These are phyloP conservation scores for Daldinia sp. DNA, from an alignment of 2,329 filamentous ascomycete species.

Conservation along the genomic window DNA sequence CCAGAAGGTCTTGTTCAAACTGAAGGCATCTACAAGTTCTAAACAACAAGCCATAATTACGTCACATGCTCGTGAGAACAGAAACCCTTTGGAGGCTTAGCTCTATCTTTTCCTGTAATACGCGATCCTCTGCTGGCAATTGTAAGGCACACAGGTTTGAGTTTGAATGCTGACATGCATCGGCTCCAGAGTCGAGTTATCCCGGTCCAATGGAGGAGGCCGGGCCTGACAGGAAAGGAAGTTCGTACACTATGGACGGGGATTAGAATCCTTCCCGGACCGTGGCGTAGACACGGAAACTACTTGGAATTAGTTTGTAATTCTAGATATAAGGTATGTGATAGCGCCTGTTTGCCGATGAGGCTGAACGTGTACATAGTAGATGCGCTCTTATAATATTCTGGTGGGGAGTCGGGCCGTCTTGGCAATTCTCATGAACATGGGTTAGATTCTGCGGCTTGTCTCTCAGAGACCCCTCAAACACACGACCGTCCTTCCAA, in stretches of 20 bases:
- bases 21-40: too few species aligned
- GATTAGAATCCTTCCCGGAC: not conserved
- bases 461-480: not conserved
- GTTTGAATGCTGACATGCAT: not conserved
- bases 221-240: not conserved
- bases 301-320: not conserved
- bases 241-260: not conserved
- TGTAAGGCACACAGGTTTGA: not conserved
- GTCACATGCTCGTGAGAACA: too few species aligned
- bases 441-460: not conserved
- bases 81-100: not conserved
- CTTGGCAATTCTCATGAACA: constrained; percentile 16
- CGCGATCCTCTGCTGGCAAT: not conserved
- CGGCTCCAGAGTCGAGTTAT: not conserved
- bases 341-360: not conserved
- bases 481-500: not conserved
- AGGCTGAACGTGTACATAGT: not conserved
- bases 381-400: not conserved
- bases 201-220: not conserved
- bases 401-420: constrained; percentile 21
- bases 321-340: not conserved
- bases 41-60: too few species aligned
- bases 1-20: too few species aligned
- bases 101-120: not conserved
- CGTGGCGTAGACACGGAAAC: not conserved